Base-by-base conservation (phyloP, 2,329 filamentous ascomycete species). In the Pseudopithomyces maydicus region DNA sequence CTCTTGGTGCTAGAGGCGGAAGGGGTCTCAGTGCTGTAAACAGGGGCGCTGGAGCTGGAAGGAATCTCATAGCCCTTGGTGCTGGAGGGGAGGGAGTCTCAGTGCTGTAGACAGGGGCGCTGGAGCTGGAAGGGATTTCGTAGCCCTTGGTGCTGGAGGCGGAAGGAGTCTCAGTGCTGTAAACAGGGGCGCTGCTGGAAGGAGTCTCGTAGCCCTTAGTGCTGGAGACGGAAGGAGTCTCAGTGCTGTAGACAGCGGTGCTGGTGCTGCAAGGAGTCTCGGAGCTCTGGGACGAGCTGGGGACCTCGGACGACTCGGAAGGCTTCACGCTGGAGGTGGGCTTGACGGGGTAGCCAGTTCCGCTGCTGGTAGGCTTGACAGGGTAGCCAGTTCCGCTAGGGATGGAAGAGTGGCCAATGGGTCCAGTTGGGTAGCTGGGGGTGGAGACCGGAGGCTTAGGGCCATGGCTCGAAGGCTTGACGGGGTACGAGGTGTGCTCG, bases 281-380 rank as follows among this genome's bases (percentile, higher is more conserved):
- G n/a, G 19, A 38, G 19, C 19, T 19, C 10, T 12, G n/a, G 29
- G 53, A 48, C 8, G 49, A 54, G 7, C 39, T 41, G 20, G 53
- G 46, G 5, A 17, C 26, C 39, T 43, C 46, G 22, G 43, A 43
- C 5, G 52, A 36, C 39, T 42, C 19, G n/a, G 39, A 42, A 42
- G 39, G 39, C 19, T 22, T 22, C 19, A 42, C 42, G 32, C 39
- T 41, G 26, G 55, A 49, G n/a, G 54, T 49, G 49, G 45, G 47
- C 48, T 62, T 69, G 67, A 74, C 3, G 63, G 66, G 54, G 41
- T 57, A 54, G 42, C 62, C 58, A 32, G 62, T 56, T 35, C 58
- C 55, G 46, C 42, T 46, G n/a, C n/a, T n/a, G n/a, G n/a, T n/a
- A n/a, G n/a, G n/a, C n/a, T 62, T 69, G 67, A 74, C 3, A 63